Conservation (phyloP, 441 rosid genomes). For the Croton setiger region DNA sequence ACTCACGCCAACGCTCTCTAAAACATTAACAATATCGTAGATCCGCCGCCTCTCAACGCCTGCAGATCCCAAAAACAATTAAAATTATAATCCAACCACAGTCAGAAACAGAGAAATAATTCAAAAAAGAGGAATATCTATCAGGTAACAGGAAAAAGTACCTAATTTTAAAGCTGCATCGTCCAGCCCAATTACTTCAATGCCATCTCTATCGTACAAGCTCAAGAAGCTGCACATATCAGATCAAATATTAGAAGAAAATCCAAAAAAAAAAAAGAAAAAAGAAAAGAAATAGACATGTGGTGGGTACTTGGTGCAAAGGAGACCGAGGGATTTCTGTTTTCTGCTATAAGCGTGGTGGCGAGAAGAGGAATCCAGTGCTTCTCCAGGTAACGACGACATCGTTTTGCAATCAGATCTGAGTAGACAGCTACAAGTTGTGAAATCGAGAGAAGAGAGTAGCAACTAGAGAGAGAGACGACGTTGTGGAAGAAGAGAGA, state of each 20-base stretch:
- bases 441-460: neutral
- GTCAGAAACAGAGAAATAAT: neutral
- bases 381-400: constrained; percentile 2
- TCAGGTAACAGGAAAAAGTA: constrained; percentile 17
- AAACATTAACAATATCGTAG: constrained; percentile 75
- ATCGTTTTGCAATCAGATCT: neutral
- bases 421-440: neutral
- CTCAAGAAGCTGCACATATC: constrained; percentile 50
- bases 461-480: neutral
- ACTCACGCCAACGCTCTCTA: constrained; percentile 78
- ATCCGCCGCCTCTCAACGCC: constrained; percentile 84
- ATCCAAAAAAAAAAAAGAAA: neutral
- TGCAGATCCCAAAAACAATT: constrained; percentile 23
- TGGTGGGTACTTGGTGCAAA: constrained; percentile 56
- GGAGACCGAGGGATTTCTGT: constrained; percentile 73
- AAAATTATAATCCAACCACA: neutral
- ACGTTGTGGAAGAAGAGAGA: too few relatives aligned
- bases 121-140: neutral
- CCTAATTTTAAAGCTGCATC: constrained; percentile 69
- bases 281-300: neutral
- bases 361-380: constrained; percentile 17
- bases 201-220: constrained; percentile 48
- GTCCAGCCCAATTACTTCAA: constrained; percentile 61
- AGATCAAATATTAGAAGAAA: neutral
- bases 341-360: constrained; percentile 53